phyloP scores from a whole-genome alignment of 2,329 filamentous ascomycete genomes.

The Botryotinia narcissicola region DNA sequence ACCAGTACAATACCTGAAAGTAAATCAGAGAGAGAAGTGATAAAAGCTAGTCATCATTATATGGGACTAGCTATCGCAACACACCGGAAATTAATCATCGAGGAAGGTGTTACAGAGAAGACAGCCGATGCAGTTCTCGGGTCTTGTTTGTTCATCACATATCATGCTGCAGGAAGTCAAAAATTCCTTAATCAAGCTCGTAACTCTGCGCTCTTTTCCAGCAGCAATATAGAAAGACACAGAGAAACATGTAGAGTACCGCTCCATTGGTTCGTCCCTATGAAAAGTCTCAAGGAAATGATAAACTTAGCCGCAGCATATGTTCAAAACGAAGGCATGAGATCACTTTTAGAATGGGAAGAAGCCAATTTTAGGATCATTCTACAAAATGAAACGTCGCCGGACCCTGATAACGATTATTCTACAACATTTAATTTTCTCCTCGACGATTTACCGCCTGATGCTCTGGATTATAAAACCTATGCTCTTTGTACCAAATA shows the following conservation, averaged over 20 bases:
- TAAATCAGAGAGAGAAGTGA: not conserved
- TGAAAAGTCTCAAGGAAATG: constrained; percentile 4
- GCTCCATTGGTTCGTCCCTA: constrained; percentile 13
- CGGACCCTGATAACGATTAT: not conserved
- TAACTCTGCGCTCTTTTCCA: not conserved
- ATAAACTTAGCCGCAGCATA: not conserved
- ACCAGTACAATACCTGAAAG: not conserved
- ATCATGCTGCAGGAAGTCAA: not conserved
- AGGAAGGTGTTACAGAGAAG: constrained; percentile 4
- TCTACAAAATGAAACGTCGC: not conserved
- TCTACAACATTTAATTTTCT: constrained; percentile 4
- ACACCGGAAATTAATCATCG: not conserved
- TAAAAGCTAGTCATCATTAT: constrained; percentile 5
- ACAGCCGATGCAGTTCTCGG: constrained; percentile 4
- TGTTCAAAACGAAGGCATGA: not conserved
- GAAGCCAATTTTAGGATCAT: not conserved
- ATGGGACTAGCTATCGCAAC: constrained; percentile 5
- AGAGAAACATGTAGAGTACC: not conserved
- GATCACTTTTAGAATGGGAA: not conserved
- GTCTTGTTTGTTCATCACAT: constrained; percentile 6
- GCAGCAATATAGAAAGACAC: not conserved
- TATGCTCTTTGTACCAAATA: not conserved
- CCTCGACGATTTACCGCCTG: not conserved
- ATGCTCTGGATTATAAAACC: not conserved
- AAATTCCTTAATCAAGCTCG: not conserved